Evolutionary conservation across 1,284 basidiomycete genomes (phyloP).

Genomic region (Trichosporon inkin): DNA sequence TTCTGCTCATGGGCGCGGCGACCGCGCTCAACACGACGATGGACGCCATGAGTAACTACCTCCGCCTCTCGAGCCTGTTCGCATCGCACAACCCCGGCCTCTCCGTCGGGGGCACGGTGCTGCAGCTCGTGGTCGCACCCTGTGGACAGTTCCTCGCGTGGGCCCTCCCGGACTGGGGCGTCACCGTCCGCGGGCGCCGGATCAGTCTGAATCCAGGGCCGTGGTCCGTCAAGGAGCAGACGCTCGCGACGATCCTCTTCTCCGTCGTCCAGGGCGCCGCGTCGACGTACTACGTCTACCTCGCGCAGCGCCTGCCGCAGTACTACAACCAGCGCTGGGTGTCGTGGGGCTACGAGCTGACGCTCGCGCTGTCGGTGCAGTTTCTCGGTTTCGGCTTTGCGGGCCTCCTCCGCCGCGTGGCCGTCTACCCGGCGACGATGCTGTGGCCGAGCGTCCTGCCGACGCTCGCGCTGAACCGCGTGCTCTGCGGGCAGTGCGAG

Average conservation of each 20-base stretch:
- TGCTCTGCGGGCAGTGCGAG: neutral
- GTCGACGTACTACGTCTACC: conserved; percentile 6
- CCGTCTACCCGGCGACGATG: conserved; percentile 10
- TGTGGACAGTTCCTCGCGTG: neutral
- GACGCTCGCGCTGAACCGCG: conserved; percentile 12
- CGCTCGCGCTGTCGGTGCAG: conserved; percentile 12
- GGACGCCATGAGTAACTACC: neutral
- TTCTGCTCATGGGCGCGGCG: conserved; percentile 9
- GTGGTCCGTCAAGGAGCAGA: conserved; percentile 32
- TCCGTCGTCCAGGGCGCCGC: conserved; percentile 3
- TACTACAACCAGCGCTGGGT: conserved; percentile 10
- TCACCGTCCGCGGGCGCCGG: conserved; percentile 16
- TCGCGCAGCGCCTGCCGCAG: conserved; percentile 9
- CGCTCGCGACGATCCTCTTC: conserved; percentile 9
- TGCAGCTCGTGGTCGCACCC: conserved; percentile 14
- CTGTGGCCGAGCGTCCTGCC: conserved; percentile 17
- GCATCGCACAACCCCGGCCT: conserved; percentile 13
- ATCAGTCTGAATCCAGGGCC: conserved; percentile 28
- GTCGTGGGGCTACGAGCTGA: conserved; percentile 8
- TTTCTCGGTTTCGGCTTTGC: conserved; percentile 14
- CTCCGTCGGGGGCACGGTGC: conserved; percentile 3
- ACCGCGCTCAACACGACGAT: conserved; percentile 13
- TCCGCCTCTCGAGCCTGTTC: conserved; percentile 9
- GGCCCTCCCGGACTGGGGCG: conserved; percentile 16
- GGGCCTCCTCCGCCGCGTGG: neutral